A percentile compares a stretch with the other conserved stretches of the same genome.
Evolutionary conservation across 2,329 filamentous ascomycete genomes (phyloP).

Genomic region (Colletotrichum viniferum): DNA sequence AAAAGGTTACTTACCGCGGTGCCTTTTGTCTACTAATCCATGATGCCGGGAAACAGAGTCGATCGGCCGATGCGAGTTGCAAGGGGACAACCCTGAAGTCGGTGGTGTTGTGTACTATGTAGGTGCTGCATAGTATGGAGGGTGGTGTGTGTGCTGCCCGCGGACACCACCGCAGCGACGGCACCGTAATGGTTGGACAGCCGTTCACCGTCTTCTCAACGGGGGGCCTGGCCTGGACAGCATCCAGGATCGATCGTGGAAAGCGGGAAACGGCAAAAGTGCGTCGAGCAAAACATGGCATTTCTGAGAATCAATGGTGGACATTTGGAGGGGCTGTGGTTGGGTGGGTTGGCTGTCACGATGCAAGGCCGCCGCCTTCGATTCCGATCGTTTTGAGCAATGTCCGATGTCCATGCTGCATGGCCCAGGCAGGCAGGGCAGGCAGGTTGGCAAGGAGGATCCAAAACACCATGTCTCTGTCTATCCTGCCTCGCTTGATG

Average conservation of each 20-base stretch:
- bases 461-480: constrained; percentile 16
- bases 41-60: constrained; percentile 6
- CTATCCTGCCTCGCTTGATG: background rate
- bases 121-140: background rate
- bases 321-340: background rate
- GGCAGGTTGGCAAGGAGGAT: background rate
- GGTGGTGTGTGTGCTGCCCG: background rate
- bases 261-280: constrained; percentile 2
- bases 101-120: background rate
- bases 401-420: background rate
- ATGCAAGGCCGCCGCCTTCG: constrained; percentile 13
- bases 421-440: background rate
- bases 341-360: background rate
- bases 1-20: background rate
- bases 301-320: background rate
- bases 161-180: background rate
- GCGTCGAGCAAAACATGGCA: constrained; percentile 18
- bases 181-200: background rate
- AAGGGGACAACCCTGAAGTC: constrained; percentile 7
- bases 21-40: constrained; percentile 1
- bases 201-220: background rate
- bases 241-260: background rate
- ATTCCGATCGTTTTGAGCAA: constrained; percentile 2
- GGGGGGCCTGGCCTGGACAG: background rate
- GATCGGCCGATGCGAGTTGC: background rate